Conservation (phyloP, 495 filamentous ascomycete species). For the Parachaetomium inaequale region DNA sequence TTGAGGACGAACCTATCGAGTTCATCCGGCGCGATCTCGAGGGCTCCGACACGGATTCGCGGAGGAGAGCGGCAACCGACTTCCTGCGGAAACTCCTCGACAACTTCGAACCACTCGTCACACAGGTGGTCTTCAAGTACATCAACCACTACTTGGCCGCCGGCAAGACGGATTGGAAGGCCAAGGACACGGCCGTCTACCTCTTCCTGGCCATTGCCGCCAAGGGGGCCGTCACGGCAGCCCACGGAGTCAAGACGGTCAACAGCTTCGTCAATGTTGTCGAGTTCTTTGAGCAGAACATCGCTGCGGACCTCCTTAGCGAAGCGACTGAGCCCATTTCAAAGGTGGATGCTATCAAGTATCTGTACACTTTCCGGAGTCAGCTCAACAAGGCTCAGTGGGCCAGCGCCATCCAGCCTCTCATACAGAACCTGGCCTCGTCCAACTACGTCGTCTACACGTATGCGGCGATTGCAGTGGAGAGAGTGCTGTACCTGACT, state of each 20-base stretch:
- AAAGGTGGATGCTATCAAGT: constrained; percentile 97
- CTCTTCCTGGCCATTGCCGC: constrained; percentile 92
- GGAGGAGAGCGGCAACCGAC: constrained; percentile 87
- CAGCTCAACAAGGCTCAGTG: constrained; percentile 82
- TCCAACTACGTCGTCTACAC: constrained; percentile 93
- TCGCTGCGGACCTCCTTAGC: constrained; percentile 75
- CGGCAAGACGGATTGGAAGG: constrained; percentile 78
- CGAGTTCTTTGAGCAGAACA: constrained; percentile 86
- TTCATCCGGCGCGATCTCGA: constrained; percentile 95
- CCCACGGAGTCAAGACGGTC: constrained; percentile 82
- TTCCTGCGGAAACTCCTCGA: constrained; percentile 84
- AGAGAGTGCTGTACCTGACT: constrained; percentile 80
- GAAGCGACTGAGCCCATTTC: constrained; percentile 73
- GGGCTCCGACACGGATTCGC: constrained; percentile 90
- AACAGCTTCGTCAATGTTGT: constrained; percentile 81
- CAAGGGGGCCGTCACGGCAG: constrained; percentile 78
- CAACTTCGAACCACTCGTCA: constrained; percentile 81
- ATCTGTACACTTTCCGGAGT: constrained; percentile 90
- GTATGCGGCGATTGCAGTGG: constrained; percentile 91
- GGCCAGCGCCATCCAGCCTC: constrained; percentile 78
- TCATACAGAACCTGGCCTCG: constrained; percentile 85
- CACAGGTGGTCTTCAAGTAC: constrained; percentile 74
- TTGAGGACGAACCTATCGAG: constrained; percentile 98
- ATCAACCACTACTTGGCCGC: constrained; percentile 73
- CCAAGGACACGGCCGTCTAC: constrained; percentile 95